phyloP scores from a whole-genome alignment of 805 yeast genomes.

The Candida easanensis region DNA sequence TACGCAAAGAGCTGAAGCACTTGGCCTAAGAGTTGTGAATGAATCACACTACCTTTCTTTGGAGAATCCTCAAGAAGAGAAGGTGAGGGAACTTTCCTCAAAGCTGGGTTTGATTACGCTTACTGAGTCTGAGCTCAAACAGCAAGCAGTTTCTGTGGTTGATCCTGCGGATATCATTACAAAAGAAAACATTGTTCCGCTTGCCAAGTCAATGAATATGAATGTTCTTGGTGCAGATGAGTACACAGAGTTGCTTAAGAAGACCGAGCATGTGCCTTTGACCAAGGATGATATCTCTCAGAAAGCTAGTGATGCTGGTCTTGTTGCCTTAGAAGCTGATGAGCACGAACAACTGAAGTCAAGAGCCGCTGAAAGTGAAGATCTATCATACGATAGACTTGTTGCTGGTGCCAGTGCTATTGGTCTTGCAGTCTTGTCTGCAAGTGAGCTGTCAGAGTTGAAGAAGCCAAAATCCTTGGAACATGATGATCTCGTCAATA shows the following conservation, averaged over 20 bases:
- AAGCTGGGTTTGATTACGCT: slow-evolving; percentile 19
- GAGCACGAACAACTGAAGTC: slow-evolving; percentile 7
- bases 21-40: slow-evolving; percentile 26
- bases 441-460: not conserved
- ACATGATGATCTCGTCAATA: not conserved
- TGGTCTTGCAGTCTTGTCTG: slow-evolving; percentile 6
- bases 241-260: slow-evolving; percentile 17
- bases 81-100: slow-evolving; percentile 17
- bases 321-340: slow-evolving; percentile 22
- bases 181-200: slow-evolving; percentile 11
- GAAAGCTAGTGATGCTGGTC: slow-evolving; percentile 29
- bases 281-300: slow-evolving; percentile 10
- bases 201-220: slow-evolving; percentile 16
- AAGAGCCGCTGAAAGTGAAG: slow-evolving; percentile 1
- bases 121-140: slow-evolving; percentile 9
- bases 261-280: slow-evolving; percentile 5
- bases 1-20: slow-evolving; percentile 10
- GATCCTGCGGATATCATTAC: slow-evolving; percentile 10
- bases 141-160: slow-evolving; percentile 5
- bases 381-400: slow-evolving; percentile 3
- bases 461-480: slow-evolving; percentile 1
- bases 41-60: slow-evolving; percentile 15
- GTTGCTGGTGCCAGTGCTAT: slow-evolving; percentile 6
- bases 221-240: slow-evolving; percentile 25
- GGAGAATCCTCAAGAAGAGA: slow-evolving; percentile 15